A percentile compares a stretch with the other conserved stretches of the same genome.
These are phyloP conservation scores for Eutrema yunnanense DNA, from an alignment of 345 rosid genomes.

Conservation along the genomic window DNA sequence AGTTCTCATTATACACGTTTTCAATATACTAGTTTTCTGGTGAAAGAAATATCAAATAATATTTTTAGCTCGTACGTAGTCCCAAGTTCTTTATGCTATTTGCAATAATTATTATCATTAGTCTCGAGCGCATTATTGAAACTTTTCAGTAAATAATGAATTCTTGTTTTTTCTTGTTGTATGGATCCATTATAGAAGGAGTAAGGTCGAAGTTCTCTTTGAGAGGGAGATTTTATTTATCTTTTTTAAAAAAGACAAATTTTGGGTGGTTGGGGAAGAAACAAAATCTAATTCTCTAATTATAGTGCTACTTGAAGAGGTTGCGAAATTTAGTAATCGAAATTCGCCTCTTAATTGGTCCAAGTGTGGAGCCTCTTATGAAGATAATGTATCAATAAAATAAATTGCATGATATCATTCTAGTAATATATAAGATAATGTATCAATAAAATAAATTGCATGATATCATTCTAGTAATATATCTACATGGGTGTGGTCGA, in stretches of 20 bases:
- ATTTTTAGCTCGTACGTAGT: background rate
- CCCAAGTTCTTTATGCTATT: background rate
- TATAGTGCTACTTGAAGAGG: constrained; percentile 10
- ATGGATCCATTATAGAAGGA: background rate
- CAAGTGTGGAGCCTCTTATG: constrained; percentile 24
- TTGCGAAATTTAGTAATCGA: constrained; percentile 4
- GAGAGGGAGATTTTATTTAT: background rate
- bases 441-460: constrained; percentile 5
- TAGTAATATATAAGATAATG: constrained; percentile 6
- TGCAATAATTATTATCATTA: background rate
- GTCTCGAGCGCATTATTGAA: background rate
- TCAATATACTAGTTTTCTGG: background rate
- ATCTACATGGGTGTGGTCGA: too few species aligned
- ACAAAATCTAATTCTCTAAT: constrained; percentile 25
- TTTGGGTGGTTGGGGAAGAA: constrained; percentile 24
- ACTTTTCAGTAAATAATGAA: background rate
- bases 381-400: background rate
- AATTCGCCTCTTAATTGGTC: constrained; percentile 24
- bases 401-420: background rate
- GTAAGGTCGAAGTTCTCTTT: background rate
- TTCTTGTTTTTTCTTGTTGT: background rate
- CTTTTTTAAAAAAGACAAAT: background rate
- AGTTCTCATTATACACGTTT: background rate
- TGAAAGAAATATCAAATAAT: background rate
- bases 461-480: background rate